Evolutionary conservation across 805 yeast genomes (phyloP).

Genomic region (Candida railenensis): DNA sequence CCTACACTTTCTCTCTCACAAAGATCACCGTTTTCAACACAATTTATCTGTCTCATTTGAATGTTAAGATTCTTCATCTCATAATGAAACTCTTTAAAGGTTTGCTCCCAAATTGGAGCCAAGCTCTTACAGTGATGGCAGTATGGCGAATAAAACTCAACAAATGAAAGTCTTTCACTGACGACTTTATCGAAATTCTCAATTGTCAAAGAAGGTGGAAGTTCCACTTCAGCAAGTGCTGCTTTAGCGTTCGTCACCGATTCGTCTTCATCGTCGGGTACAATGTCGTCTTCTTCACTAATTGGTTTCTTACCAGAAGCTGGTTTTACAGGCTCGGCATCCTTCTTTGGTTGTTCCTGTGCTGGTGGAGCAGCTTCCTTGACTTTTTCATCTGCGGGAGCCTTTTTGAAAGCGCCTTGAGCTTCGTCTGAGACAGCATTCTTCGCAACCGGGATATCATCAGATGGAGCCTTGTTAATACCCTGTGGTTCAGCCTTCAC

Average conservation of each 20-base stretch:
- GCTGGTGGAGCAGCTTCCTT: not conserved
- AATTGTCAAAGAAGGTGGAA: slow-evolving; percentile 53
- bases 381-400: too few species aligned
- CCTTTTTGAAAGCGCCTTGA: too few species aligned
- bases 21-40: slow-evolving; percentile 82
- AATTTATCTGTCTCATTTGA: slow-evolving; percentile 75
- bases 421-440: too few species aligned
- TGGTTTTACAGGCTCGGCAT: not conserved
- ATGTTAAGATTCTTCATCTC: slow-evolving; percentile 47
- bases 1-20: slow-evolving; percentile 65
- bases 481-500: not conserved
- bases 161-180: slow-evolving; percentile 61
- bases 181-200: slow-evolving; percentile 50
- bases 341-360: not conserved
- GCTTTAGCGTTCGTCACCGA: slow-evolving; percentile 5
- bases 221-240: slow-evolving; percentile 10
- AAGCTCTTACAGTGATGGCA: slow-evolving; percentile 78
- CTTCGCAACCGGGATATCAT: too few species aligned
- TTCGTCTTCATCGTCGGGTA: slow-evolving; percentile 5
- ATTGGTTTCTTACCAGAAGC: not conserved
- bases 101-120: slow-evolving; percentile 80
- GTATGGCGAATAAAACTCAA: slow-evolving; percentile 89
- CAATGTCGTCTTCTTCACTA: not conserved
- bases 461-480: slow-evolving; percentile 1
- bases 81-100: slow-evolving; percentile 49